Evolutionary conservation across 1,284 basidiomycete genomes (phyloP), one percentile per base, ranked within the genome.

Genomic region (Phellinidium pouzarii): DNA sequence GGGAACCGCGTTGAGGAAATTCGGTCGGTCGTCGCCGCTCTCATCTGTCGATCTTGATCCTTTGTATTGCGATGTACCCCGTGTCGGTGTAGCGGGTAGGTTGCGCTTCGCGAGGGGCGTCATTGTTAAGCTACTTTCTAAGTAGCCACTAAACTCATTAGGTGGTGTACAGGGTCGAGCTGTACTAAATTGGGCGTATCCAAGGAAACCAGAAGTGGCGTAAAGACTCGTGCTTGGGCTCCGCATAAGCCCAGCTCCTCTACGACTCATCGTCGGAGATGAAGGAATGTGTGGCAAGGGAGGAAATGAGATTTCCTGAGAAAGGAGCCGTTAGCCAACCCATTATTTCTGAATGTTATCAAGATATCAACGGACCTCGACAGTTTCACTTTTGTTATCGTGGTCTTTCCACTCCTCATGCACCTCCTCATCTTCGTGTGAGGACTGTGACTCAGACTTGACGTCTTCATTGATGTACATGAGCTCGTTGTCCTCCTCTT

Each of bases 11-110:
- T 44, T 43, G 26, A 53, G n/a, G 23, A 48, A 42, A 23, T 42
- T 45, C 23, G 34, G 40, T 29, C 38, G 45, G 5, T 53, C 46
- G 19, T 46, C 48, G 45, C 27, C 19, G 7, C 49, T 48, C 14
- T 40, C 52, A 17, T 45, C 44, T 23, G 29, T 25, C 27, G 38
- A 25, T 14, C 19, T 48, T 11, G 46, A 44, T 8, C 49, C 27
- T 23, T 43, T 55, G 38, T 26, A 40, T 14, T 36, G 34, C 12
- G 34, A n/a, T 14, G 36, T 49, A 36, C 14, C 42, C 36, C 48
- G 43, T 17, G 54, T 52, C 3, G 54, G 54, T 3, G 54, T 56
- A 4, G 54, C 42, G 5, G 50, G 50, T n/a, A 26, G 41, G 11
- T 43, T 36, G 12, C 48, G 37, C 25, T 29, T 23, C 14, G 48